phyloP scores from a whole-genome alignment of 805 yeast genomes.

The Yarrowia osloensis region DNA sequence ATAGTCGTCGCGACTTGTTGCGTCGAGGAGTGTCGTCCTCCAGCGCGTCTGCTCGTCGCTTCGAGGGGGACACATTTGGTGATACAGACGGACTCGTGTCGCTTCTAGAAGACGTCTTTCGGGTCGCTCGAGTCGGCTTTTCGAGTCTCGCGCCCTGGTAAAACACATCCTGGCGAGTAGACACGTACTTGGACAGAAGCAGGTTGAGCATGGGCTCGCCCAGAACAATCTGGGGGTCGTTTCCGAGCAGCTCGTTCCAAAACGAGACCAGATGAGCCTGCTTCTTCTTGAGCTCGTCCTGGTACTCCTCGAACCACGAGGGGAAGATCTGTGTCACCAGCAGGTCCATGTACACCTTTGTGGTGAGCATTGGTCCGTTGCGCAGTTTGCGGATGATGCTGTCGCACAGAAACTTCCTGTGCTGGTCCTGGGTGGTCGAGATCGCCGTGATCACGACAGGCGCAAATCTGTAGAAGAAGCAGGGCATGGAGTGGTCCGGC shows the following conservation, averaged over 20 bases:
- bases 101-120: not conserved
- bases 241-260: constrained; percentile 11
- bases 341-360: not conserved
- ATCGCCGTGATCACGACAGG: constrained; percentile 12
- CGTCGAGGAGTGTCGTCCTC: not conserved
- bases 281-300: constrained; percentile 4
- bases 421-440: not conserved
- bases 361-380: not conserved
- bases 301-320: not conserved
- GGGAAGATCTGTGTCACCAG: not conserved
- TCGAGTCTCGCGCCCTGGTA: constrained; percentile 1
- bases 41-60: not conserved
- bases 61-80: not conserved
- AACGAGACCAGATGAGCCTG: not conserved
- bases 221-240: not conserved
- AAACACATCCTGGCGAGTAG: constrained; percentile 12
- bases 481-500: constrained; percentile 19
- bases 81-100: not conserved
- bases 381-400: constrained; percentile 3
- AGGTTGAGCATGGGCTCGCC: not conserved
- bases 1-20: not conserved
- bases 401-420: not conserved
- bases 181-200: constrained; percentile 1
- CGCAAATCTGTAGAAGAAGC: constrained; percentile 17
- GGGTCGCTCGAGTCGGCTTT: not conserved